Percentiles rank a stretch among this genome's conserved stretches.
phyloP scores from a whole-genome alignment of 495 filamentous ascomycete species.

The Friedmanniomyces endolithicus region DNA sequence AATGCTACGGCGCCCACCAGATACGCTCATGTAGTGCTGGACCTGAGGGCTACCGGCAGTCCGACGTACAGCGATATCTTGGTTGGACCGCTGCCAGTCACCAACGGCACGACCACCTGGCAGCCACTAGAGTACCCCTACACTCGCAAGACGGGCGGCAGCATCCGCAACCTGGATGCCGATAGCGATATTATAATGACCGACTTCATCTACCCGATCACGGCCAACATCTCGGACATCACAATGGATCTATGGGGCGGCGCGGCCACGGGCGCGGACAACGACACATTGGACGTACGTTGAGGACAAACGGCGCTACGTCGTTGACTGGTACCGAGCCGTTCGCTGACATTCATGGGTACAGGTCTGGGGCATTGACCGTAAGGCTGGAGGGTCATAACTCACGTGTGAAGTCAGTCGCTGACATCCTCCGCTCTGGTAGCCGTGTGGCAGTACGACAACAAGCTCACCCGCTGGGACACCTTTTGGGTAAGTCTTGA shows the following conservation, averaged over 20 bases:
- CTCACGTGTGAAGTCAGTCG: too few relatives aligned
- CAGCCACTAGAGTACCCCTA: conserved; percentile 34
- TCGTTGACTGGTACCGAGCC: too few relatives aligned
- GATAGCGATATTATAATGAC: conserved; percentile 21
- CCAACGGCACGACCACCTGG: conserved; percentile 29
- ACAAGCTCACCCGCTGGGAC: conserved; percentile 33
- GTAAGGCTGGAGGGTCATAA: background rate
- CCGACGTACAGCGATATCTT: conserved; percentile 33
- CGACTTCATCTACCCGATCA: conserved; percentile 26
- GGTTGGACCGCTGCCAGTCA: conserved; percentile 38
- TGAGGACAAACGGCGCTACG: too few relatives aligned
- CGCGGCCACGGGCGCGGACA: conserved; percentile 23
- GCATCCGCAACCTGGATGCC: conserved; percentile 33
- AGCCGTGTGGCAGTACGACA: conserved; percentile 31
- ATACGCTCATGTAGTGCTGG: conserved; percentile 38
- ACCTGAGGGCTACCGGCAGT: conserved; percentile 31
- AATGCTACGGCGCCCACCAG: conserved; percentile 28
- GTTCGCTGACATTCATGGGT: too few relatives aligned
- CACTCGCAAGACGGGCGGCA: conserved; percentile 21
- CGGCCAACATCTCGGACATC: conserved; percentile 27
- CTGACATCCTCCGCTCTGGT: background rate
- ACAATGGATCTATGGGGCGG: conserved; percentile 29
- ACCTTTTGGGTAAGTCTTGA: conserved; percentile 25
- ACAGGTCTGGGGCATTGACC: conserved; percentile 31
- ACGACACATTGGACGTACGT: conserved; percentile 26